Evolutionary conservation across 305 asterid species (phyloP).

Genomic region (Euphrasia arctica): DNA sequence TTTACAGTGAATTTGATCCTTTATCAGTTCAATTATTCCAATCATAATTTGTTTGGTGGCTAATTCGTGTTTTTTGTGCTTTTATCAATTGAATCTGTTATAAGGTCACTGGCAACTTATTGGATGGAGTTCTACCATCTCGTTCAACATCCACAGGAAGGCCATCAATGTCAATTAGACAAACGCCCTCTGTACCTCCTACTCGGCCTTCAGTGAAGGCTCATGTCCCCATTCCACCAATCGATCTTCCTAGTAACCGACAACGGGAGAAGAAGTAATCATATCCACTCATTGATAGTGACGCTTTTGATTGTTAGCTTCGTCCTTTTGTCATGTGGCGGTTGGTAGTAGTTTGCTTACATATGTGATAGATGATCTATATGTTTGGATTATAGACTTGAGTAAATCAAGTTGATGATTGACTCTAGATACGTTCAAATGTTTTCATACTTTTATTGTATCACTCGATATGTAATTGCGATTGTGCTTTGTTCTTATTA

Average conservation of each 20-base stretch:
- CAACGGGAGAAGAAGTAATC: conserved; percentile 79
- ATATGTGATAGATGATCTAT: conserved; percentile 20
- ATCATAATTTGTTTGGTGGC: conserved; percentile 22
- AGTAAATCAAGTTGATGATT: conserved; percentile 17
- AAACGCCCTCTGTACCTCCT: conserved; percentile 55
- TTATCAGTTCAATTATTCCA: conserved; percentile 14
- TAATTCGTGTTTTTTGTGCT: conserved; percentile 16
- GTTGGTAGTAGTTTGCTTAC: conserved; percentile 19
- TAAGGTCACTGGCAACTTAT: conserved; percentile 51
- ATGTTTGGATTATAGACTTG: conserved; percentile 17
- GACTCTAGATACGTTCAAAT: conserved; percentile 5
- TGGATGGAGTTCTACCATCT: conserved; percentile 59
- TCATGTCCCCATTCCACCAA: conserved; percentile 59
- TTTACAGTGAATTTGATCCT: conserved; percentile 8
- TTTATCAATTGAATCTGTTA: conserved; percentile 18
- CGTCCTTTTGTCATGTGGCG: conserved; percentile 11
- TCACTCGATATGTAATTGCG: conserved; percentile 20
- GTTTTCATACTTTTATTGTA: conserved; percentile 21
- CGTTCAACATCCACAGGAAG: conserved; percentile 87
- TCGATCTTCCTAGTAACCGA: conserved; percentile 67
- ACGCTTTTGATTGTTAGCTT: conserved; percentile 7
- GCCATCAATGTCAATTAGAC: conserved; percentile 56
- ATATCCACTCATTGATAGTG: conserved; percentile 18
- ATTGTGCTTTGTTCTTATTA: not conserved
- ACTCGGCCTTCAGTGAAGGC: conserved; percentile 52